phyloP scores from a whole-genome alignment of 768 basidiomycete genomes.

The Nidula microcarpa region DNA sequence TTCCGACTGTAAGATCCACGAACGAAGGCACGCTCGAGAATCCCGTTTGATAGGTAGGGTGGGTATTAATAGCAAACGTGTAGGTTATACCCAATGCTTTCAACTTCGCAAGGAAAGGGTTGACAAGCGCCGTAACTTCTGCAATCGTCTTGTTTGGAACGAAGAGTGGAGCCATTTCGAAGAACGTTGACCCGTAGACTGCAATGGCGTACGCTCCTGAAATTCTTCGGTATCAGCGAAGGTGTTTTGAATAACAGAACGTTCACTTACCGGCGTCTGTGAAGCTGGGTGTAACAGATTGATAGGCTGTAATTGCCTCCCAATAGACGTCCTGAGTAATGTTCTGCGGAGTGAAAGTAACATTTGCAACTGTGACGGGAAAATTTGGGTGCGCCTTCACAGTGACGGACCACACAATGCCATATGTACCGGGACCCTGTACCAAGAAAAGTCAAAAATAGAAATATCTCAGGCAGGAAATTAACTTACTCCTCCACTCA shows the following conservation, averaged over 20 bases:
- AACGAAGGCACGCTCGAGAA: not conserved
- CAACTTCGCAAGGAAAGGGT: not conserved
- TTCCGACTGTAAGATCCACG: not conserved
- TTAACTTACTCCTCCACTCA: not conserved
- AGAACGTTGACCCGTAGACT: not conserved
- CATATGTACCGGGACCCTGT: not conserved
- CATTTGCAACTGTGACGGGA: not conserved
- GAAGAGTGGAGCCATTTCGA: not conserved
- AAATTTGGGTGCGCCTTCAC: not conserved
- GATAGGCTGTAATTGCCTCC: not conserved
- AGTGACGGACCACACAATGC: not conserved
- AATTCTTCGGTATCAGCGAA: not conserved
- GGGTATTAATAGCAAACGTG: not conserved
- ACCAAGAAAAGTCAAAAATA: not conserved
- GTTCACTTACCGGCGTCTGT: not conserved
- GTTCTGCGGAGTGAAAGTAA: not conserved
- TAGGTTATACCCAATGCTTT: not conserved
- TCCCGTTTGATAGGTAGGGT: not conserved
- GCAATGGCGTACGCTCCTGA: too few species aligned
- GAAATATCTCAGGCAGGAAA: not conserved
- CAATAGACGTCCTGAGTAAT: not conserved
- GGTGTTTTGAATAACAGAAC: not conserved
- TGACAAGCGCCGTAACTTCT: not conserved
- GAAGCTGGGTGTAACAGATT: not conserved
- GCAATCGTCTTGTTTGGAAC: not conserved